Evolutionary conservation across 2,329 filamentous ascomycete genomes (phyloP).

Genomic region (Colletotrichum sp.): DNA sequence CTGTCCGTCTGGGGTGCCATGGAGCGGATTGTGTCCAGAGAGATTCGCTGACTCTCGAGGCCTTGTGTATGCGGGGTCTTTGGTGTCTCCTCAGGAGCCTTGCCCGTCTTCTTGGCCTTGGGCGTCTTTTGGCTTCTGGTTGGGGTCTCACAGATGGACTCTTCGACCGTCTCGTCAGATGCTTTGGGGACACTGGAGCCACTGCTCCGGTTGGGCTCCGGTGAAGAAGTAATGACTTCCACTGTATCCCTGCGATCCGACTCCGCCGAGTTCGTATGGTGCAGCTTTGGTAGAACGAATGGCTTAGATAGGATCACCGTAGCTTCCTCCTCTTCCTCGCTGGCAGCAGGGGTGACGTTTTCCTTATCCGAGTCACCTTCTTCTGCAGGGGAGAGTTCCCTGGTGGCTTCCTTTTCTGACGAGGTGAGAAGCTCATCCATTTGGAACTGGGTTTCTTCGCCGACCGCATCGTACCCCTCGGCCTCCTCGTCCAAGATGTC

Average conservation of each 20-base stretch:
- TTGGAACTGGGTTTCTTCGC: conserved; percentile 20
- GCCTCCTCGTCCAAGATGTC: conserved; percentile 18
- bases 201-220: neutral
- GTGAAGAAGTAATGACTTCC: conserved; percentile 15
- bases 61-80: conserved; percentile 36
- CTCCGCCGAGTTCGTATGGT: neutral
- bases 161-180: neutral
- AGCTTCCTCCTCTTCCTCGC: conserved; percentile 8
- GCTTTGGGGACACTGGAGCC: neutral
- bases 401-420: conserved; percentile 9
- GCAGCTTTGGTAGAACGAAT: neutral
- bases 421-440: conserved; percentile 18
- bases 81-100: conserved; percentile 17
- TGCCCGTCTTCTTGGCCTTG: neutral
- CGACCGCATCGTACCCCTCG: conserved; percentile 20
- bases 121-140: conserved; percentile 4
- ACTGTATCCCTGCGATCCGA: conserved; percentile 14
- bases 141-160: conserved; percentile 10
- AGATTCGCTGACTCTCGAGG: conserved; percentile 56
- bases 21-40: conserved; percentile 50
- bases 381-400: neutral
- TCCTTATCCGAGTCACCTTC: conserved; percentile 20
- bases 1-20: conserved; percentile 53
- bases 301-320: conserved; percentile 12
- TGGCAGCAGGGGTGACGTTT: conserved; percentile 2